A percentile compares a stretch with the other conserved stretches of the same genome.
Conservation (phyloP, 2,329 filamentous ascomycete genomes). For the Monosporascus sp. region DNA sequence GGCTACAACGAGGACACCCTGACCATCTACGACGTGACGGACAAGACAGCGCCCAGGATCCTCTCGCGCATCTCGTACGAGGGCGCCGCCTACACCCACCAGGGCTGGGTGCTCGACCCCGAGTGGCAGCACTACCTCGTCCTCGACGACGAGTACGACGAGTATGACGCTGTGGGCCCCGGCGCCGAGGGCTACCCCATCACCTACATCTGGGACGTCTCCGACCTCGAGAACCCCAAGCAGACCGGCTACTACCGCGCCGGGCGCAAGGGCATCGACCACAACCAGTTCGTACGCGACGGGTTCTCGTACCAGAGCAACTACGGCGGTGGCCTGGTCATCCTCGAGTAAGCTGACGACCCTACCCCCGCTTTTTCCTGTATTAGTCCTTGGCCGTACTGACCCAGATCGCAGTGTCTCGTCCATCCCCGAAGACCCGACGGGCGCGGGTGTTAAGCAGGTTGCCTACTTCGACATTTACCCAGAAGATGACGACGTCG, state of each 20-base stretch:
- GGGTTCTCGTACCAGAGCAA: slow-evolving; percentile 37
- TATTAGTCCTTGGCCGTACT: background rate
- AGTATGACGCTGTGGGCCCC: slow-evolving; percentile 31
- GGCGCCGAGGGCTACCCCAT: slow-evolving; percentile 32
- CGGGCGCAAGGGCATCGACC: slow-evolving; percentile 33
- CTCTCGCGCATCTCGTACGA: slow-evolving; percentile 48
- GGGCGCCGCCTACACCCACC: slow-evolving; percentile 49
- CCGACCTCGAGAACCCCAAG: slow-evolving; percentile 30
- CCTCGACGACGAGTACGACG: slow-evolving; percentile 45
- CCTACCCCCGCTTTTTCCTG: background rate
- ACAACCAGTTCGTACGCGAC: slow-evolving; percentile 36
- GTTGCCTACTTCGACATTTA: slow-evolving; percentile 40
- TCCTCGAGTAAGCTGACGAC: slow-evolving; percentile 16
- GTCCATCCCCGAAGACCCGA: slow-evolving; percentile 25
- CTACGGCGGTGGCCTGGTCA: slow-evolving; percentile 35
- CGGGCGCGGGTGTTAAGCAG: slow-evolving; percentile 26
- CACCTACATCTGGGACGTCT: slow-evolving; percentile 42
- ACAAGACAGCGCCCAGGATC: slow-evolving; percentile 36
- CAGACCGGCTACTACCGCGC: slow-evolving; percentile 35
- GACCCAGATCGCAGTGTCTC: slow-evolving; percentile 13
- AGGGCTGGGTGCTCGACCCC: slow-evolving; percentile 43
- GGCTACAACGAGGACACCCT: slow-evolving; percentile 49
- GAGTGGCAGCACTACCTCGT: slow-evolving; percentile 32
- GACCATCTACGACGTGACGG: slow-evolving; percentile 44
- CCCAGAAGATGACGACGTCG: slow-evolving; percentile 37